A percentile compares a stretch with the other conserved stretches of the same genome.
Evolutionary conservation across 1,139 yeast species (phyloP).

Genomic region (Nakaseomyces glabratus): DNA sequence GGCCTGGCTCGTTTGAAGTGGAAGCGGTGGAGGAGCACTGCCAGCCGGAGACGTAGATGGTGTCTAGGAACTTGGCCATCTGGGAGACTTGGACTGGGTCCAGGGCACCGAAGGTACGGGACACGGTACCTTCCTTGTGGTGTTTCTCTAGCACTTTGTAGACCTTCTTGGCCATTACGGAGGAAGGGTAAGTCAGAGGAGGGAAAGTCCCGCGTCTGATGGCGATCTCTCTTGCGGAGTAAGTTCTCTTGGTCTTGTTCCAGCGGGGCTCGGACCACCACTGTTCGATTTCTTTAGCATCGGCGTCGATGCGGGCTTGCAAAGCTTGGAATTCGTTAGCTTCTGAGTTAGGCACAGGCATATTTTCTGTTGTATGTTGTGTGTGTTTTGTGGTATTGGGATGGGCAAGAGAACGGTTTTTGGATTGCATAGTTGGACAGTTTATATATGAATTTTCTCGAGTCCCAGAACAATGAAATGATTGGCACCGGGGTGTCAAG

Average conservation of each 20-base stretch:
- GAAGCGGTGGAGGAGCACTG: constrained; percentile 98
- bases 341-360: constrained; percentile 12
- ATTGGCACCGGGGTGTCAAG: no score
- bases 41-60: constrained; percentile 96
- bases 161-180: constrained; percentile 73
- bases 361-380: constrained; percentile 7
- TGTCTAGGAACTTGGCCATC: constrained; percentile 91
- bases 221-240: constrained; percentile 83
- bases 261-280: constrained; percentile 97
- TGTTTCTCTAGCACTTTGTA: constrained; percentile 62
- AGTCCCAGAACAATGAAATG: no score
- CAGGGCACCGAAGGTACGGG: constrained; percentile 91
- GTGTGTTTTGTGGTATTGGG: background rate
- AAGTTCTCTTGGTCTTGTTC: constrained; percentile 79
- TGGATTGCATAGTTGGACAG: no score
- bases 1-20: constrained; percentile 93
- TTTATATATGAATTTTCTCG: no score
- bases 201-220: constrained; percentile 72
- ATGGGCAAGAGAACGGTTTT: background rate
- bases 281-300: constrained; percentile 61
- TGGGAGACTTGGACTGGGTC: constrained; percentile 95
- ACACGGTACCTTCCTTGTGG: constrained; percentile 61
- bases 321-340: constrained; percentile 17
- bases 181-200: constrained; percentile 61
- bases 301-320: constrained; percentile 34